Conservation (phyloP, 2,329 filamentous ascomycete species). For the Scytalidium sp. region DNA sequence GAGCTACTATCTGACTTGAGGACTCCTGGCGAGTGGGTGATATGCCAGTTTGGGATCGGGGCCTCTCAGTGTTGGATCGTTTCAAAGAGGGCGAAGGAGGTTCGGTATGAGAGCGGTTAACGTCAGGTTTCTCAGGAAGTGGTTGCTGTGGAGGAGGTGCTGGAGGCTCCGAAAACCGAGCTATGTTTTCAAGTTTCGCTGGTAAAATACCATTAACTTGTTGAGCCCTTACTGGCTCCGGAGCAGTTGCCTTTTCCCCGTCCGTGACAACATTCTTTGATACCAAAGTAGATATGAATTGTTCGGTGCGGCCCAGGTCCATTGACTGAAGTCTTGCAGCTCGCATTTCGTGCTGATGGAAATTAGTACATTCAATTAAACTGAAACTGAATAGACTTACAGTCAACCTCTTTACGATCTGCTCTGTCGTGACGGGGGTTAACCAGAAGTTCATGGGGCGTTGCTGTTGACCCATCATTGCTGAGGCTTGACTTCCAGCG, state of each 20-base stretch:
- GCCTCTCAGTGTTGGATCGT: slow-evolving; percentile 71
- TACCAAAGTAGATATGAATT: slow-evolving; percentile 75
- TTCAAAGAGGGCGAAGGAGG: slow-evolving; percentile 62
- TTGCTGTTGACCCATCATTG: slow-evolving; percentile 58
- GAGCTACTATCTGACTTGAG: slow-evolving; percentile 72
- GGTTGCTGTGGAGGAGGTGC: slow-evolving; percentile 92
- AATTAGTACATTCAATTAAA: slow-evolving; percentile 17
- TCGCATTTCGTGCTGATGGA: slow-evolving; percentile 77
- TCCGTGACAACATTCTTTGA: slow-evolving; percentile 67
- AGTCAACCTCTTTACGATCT: slow-evolving; percentile 76
- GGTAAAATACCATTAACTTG: slow-evolving; percentile 44
- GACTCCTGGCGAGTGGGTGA: slow-evolving; percentile 49
- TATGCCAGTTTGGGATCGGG: slow-evolving; percentile 51
- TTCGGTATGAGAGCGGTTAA: slow-evolving; percentile 43
- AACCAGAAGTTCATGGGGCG: slow-evolving; percentile 80
- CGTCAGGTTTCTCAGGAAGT: slow-evolving; percentile 88
- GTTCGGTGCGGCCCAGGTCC: slow-evolving; percentile 77
- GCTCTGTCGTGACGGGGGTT: slow-evolving; percentile 87
- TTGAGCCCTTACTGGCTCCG: slow-evolving; percentile 45
- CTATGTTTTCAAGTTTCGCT: slow-evolving; percentile 69
- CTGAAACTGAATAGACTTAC: slow-evolving; percentile 14
- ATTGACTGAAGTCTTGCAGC: slow-evolving; percentile 83
- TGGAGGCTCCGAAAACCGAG: slow-evolving; percentile 87
- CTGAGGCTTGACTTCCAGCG: slow-evolving; percentile 48
- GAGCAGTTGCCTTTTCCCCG: slow-evolving; percentile 46